Conservation (phyloP, 768 basidiomycete species). For the Phanerochaete carnosa region DNA sequence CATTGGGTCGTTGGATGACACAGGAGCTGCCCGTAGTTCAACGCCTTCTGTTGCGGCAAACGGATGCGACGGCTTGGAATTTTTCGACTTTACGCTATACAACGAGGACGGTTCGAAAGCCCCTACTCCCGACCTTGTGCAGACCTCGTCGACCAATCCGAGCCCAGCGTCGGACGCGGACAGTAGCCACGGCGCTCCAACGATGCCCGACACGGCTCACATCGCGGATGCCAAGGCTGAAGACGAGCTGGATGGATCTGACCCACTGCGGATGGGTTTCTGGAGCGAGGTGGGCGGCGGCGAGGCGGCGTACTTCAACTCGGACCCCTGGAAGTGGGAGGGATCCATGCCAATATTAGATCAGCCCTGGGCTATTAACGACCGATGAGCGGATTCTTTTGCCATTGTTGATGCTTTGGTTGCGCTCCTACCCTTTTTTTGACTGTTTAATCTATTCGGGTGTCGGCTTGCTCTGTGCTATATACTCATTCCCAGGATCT, state of each 20-base stretch:
- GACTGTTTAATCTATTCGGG: constrained; percentile 7
- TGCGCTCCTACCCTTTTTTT: constrained; percentile 7
- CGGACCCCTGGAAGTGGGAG: constrained; percentile 65
- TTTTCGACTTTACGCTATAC: constrained; percentile 67
- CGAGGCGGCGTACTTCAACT: constrained; percentile 63
- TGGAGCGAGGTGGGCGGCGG: constrained; percentile 76
- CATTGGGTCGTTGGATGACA: neutral
- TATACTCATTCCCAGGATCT: constrained; percentile 10
- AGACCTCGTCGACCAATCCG: constrained; percentile 68
- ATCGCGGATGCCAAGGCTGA: constrained; percentile 43
- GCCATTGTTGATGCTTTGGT: constrained; percentile 1
- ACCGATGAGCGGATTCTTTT: constrained; percentile 42
- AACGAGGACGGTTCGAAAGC: constrained; percentile 64
- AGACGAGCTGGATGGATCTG: constrained; percentile 37
- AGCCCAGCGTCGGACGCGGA: constrained; percentile 74
- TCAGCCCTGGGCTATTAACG: constrained; percentile 66
- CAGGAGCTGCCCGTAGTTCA: neutral
- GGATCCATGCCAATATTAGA: constrained; percentile 61
- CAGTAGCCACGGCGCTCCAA: constrained; percentile 47
- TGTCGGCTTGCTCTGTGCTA: constrained; percentile 9
- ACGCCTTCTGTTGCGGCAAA: constrained; percentile 26
- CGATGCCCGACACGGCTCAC: constrained; percentile 40
- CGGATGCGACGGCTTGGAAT: constrained; percentile 47
- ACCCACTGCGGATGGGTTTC: constrained; percentile 54
- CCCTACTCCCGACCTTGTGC: constrained; percentile 71